Evolutionary conservation across 768 basidiomycete genomes (phyloP).

Genomic region (Hemileccinum rubropunctum): DNA sequence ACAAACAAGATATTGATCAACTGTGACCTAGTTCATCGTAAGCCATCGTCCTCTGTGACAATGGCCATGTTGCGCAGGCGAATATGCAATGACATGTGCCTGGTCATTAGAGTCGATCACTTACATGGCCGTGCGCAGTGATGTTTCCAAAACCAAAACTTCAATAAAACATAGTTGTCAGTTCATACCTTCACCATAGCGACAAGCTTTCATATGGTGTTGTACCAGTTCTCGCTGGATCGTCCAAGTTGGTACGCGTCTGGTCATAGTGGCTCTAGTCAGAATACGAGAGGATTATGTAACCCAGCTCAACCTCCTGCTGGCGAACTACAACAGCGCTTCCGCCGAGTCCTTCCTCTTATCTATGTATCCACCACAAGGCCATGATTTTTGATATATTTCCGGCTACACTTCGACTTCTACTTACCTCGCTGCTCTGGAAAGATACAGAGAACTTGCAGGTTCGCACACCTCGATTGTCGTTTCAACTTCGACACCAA

Average conservation of each 20-base stretch:
- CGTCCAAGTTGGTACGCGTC: neutral
- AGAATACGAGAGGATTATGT: constrained; percentile 11
- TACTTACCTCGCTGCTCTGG: constrained; percentile 45
- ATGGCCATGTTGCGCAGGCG: neutral
- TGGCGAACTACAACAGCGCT: neutral
- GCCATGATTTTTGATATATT: constrained; percentile 28
- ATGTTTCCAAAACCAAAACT: neutral
- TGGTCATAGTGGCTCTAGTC: neutral
- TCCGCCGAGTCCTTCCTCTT: no score
- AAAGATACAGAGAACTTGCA: constrained; percentile 10
- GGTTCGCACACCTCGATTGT: constrained; percentile 38
- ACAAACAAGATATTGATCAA: neutral
- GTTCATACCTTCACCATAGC: neutral
- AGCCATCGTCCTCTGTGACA: neutral
- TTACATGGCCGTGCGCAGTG: no score
- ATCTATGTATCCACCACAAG: neutral
- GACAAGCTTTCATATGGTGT: neutral
- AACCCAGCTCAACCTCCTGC: neutral
- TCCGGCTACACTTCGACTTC: constrained; percentile 40
- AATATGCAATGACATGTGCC: neutral
- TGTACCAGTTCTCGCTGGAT: neutral
- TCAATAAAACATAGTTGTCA: neutral
- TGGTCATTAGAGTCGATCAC: neutral
- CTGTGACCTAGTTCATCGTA: neutral
- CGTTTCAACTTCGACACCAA: constrained; percentile 64